Evolutionary conservation across 306 rosid species (phyloP), one percentile per base, ranked within the genome.

Genomic region (Arachis stenosperma): DNA sequence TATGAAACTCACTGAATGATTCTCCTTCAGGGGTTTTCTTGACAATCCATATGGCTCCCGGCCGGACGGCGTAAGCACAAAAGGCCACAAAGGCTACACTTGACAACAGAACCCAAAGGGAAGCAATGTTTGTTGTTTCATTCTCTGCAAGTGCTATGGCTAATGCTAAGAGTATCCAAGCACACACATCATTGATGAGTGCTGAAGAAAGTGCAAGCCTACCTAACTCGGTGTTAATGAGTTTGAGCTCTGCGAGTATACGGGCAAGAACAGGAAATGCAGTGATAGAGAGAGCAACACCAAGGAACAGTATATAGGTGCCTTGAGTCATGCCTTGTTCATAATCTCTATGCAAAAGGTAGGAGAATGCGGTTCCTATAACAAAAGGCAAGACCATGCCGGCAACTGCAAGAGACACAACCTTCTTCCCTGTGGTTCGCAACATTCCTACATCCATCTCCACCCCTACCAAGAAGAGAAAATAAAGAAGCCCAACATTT

Each of bases 1-100:
- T 81, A 27, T 84, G 55, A 78, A 91, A 89, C 29, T 94, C 99
- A 22, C 91, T 88, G 41, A 85, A 75, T 8, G 73, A 62, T 76
- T 94, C 97, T 41, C 99, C 99, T 70, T 94, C 99, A 0, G 99
- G 99, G 3, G 92, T 94, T 75, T 43, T 81, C 70, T 82, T 78
- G 12, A 91, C 62, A 13, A 94, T 41, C 96, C 96, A 91, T 3
- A 73, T 4, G 11, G 91, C 80, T 5, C 79, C 80, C 0, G 99
- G 99, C 14, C 99, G 67, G 30, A 94, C 84, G 1, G 65, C 62
- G 51, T 84, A 84, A 11, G 82, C 52, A 55, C 90, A 89, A 10
- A 88, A 13, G 44, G 67, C 73, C 3, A 94, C 95, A 51, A 94
- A 94, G 13, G 61, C 89, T 7, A n/a, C 44, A 51, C 93, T 87